Percentiles rank a stretch among this genome's conserved stretches.
phyloP scores from a whole-genome alignment of 2,329 filamentous ascomycete species.

The Colletotrichum sp. region DNA sequence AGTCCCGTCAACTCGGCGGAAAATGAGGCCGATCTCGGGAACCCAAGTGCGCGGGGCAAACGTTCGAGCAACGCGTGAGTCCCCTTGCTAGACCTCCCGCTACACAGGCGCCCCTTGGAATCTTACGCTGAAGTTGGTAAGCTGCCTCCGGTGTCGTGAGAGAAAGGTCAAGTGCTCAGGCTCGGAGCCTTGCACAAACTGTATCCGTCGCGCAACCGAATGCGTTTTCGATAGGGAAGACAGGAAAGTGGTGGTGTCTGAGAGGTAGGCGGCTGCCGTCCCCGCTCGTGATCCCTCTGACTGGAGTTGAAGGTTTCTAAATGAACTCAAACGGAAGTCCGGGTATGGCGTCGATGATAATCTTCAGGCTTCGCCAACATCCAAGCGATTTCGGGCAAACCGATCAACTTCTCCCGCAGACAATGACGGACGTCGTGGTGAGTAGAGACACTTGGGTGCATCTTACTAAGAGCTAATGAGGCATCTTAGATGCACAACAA shows the following conservation, averaged over 20 bases:
- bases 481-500: not conserved
- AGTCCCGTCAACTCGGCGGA: not conserved
- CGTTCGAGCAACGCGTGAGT: not conserved
- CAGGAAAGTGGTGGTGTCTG: conserved; percentile 11
- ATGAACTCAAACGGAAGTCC: conserved; percentile 9
- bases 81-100: not conserved
- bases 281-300: not conserved
- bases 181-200: conserved; percentile 3
- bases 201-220: not conserved
- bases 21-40: not conserved
- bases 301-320: not conserved
- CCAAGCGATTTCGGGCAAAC: not conserved
- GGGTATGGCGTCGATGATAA: not conserved
- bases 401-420: not conserved
- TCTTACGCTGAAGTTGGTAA: not conserved
- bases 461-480: not conserved
- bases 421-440: not conserved
- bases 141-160: conserved; percentile 8
- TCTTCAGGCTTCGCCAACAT: not conserved
- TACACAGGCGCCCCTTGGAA: not conserved
- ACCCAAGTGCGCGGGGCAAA: not conserved
- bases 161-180: conserved; percentile 11
- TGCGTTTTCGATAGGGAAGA: conserved; percentile 15
- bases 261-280: not conserved
- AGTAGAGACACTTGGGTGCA: not conserved